phyloP scores from a whole-genome alignment of 177 flowering plant species.

The Vitis hybrid region DNA sequence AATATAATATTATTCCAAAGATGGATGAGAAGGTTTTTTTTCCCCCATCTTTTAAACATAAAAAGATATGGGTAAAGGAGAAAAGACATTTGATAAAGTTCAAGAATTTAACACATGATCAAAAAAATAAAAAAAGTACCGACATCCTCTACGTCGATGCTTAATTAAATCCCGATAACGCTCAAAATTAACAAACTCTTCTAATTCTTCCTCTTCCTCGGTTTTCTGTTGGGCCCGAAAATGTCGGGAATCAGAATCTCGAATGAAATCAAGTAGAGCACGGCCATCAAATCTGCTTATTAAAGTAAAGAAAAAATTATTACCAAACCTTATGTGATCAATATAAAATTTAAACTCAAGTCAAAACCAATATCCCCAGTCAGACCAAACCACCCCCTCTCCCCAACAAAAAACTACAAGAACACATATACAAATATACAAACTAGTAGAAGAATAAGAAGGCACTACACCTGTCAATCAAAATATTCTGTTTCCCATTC shows the following conservation, averaged over 20 bases:
- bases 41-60: neutral
- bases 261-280: slow-evolving; percentile 95
- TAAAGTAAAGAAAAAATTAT: slow-evolving; percentile 4
- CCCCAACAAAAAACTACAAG: neutral
- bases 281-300: slow-evolving; percentile 90
- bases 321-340: neutral
- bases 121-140: slow-evolving; percentile 78
- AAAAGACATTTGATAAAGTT: slow-evolving; percentile 1
- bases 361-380: neutral
- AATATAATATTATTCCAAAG: slow-evolving; percentile 4
- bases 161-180: slow-evolving; percentile 99
- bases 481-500: slow-evolving; percentile 89
- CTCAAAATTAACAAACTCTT: slow-evolving; percentile 99
- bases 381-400: neutral
- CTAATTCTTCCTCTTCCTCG: slow-evolving; percentile 94
- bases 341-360: neutral
- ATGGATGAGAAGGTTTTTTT: slow-evolving; percentile 8
- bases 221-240: slow-evolving; percentile 62
- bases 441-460: neutral
- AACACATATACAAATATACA: neutral
- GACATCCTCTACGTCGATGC: slow-evolving; percentile 99
- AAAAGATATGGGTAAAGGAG: slow-evolving; percentile 4
- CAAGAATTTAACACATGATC: slow-evolving; percentile 17
- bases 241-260: slow-evolving; percentile 64
- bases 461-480: slow-evolving; percentile 76